Base-by-base conservation (phyloP, 371 early-diverging fungal species). In the Dichotomocladium elegans region DNA sequence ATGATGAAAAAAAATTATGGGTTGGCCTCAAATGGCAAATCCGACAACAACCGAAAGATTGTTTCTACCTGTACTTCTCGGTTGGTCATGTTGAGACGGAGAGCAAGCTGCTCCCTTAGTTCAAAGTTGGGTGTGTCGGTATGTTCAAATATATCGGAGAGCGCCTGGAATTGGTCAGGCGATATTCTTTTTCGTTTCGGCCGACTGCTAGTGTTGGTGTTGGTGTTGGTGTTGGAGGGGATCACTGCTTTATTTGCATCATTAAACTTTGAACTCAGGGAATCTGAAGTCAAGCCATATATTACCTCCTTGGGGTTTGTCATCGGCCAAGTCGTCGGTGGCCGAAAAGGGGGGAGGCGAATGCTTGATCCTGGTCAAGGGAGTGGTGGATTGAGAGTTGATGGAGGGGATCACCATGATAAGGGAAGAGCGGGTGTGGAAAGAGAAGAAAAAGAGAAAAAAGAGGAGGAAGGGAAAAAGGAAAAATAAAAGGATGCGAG, bases 41-140 rank as follows among this genome's bases (percentile, higher is more conserved):
- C 35, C 55, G 60, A n/a, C n/a, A n/a, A n/a, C n/a, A n/a, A n/a
- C n/a, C n/a, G n/a, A n/a, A n/a, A n/a, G 17, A 9, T 53, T 33
- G 40, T 48, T 15, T 40, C 48, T 74, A 81, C 84, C 83, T 99
- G 96, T 26, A 99, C 90, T 64, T 90, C 89, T 47, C 97, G 81
- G 55, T 88, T 90, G 34, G 93, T 91, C 96, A 97, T 96, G 53
- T 81, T 79, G 28, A 97, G 75, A 64, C 89, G 80, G 50, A 80
- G 78, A 9, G 92, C 90, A 19, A 95, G 84, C 51, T 75, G 68
- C 58, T 90, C 92, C 34, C 99, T 81, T 35, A 92, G 68, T 61
- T 90, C 82, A 60, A 87, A 87, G 56, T 88, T 89, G 19, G 99
- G 99, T 27, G 92, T 90, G 59, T 90, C 87, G n/a, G 86, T 92